A percentile compares a stretch with the other conserved stretches of the same genome.
Evolutionary conservation across 345 rosid species (phyloP).

Genomic region (Acer campestre): DNA sequence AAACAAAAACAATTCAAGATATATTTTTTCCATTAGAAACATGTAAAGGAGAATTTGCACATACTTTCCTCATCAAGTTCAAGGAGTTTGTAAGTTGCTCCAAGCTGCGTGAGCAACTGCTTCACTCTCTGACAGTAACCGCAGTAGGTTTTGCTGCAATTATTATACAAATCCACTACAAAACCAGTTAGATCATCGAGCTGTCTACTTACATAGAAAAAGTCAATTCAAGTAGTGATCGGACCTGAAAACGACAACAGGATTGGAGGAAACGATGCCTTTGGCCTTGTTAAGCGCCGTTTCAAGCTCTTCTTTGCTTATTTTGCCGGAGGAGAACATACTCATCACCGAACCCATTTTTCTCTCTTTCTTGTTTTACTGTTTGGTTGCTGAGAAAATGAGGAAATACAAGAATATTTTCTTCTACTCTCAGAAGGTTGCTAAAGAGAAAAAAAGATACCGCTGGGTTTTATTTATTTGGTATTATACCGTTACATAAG

Average conservation of each 20-base stretch:
- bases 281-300: slow-evolving; percentile 52
- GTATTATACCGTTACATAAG: too few species aligned
- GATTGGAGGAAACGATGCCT: slow-evolving; percentile 57
- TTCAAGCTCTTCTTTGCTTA: slow-evolving; percentile 47
- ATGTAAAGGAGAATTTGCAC: not conserved
- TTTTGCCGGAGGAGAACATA: slow-evolving; percentile 20
- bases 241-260: slow-evolving; percentile 73
- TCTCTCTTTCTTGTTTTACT: not conserved
- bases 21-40: too few species aligned
- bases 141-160: slow-evolving; percentile 69
- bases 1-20: too few species aligned
- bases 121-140: slow-evolving; percentile 62
- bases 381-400: slow-evolving; percentile 1
- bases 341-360: slow-evolving; percentile 45
- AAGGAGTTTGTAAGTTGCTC: slow-evolving; percentile 46
- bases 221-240: too few species aligned
- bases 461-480: not conserved
- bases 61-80: slow-evolving; percentile 55
- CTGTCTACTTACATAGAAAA: too few species aligned
- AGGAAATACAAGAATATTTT: not conserved
- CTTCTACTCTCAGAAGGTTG: too few species aligned
- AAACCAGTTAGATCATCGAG: not conserved
- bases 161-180: not conserved
- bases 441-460: not conserved
- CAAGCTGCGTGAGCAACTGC: slow-evolving; percentile 55